Evolutionary conservation across 2,329 filamentous ascomycete genomes (phyloP).

Genomic region (Elsinoe fawcettii): DNA sequence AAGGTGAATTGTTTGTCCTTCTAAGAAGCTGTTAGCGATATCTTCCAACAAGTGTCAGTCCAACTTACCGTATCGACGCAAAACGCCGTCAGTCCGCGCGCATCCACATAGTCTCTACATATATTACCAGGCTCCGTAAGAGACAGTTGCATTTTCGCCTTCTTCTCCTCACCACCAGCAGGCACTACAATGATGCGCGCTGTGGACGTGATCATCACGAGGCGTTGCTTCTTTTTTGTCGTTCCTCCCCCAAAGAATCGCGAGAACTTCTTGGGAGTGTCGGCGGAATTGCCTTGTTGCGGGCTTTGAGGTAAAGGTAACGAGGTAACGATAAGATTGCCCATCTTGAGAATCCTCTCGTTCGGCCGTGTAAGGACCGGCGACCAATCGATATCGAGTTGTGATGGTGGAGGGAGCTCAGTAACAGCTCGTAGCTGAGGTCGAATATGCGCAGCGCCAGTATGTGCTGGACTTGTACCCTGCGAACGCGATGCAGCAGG

Average conservation of each 20-base stretch:
- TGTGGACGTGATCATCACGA: constrained; percentile 92
- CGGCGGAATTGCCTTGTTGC: constrained; percentile 53
- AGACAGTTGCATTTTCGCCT: constrained; percentile 86
- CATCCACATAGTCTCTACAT: constrained; percentile 73
- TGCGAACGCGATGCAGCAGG: constrained; percentile 10
- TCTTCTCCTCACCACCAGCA: constrained; percentile 90
- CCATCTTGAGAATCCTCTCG: constrained; percentile 88
- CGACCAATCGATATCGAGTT: constrained; percentile 97
- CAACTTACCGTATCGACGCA: constrained; percentile 82
- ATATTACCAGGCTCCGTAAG: constrained; percentile 65
- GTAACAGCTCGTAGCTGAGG: constrained; percentile 78
- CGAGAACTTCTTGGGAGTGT: constrained; percentile 73
- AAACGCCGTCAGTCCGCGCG: constrained; percentile 84
- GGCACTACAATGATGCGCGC: constrained; percentile 84
- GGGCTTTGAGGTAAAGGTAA: constrained; percentile 69
- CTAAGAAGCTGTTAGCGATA: constrained; percentile 39
- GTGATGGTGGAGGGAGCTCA: constrained; percentile 89
- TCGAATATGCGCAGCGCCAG: constrained; percentile 32
- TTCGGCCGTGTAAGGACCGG: constrained; percentile 85
- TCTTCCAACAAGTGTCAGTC: not conserved
- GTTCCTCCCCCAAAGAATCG: constrained; percentile 88
- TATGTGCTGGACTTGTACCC: constrained; percentile 3
- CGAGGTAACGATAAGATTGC: constrained; percentile 78
- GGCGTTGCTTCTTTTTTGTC: constrained; percentile 82
- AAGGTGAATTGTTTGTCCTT: constrained; percentile 86